A percentile compares a stretch with the other conserved stretches of the same genome.
These are phyloP conservation scores for Cordyceps pruinosa DNA, from an alignment of 2,329 filamentous ascomycete species.

Conservation along the genomic window DNA sequence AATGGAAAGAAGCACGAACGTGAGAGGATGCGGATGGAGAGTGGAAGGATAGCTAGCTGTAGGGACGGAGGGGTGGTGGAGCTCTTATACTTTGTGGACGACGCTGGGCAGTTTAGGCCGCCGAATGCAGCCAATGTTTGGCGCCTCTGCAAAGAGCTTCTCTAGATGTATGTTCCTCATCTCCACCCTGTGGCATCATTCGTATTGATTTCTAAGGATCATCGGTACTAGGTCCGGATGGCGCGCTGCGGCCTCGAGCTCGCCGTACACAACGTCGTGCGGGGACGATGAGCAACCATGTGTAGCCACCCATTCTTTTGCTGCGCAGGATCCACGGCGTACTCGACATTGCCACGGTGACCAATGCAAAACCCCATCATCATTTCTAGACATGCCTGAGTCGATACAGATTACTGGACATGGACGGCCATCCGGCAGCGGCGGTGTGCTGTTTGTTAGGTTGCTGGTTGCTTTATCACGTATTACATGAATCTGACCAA, in stretches of 20 bases:
- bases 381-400: background rate
- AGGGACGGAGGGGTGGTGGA: background rate
- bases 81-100: conserved; percentile 9
- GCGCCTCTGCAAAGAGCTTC: background rate
- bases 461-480: background rate
- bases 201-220: background rate
- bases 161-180: background rate
- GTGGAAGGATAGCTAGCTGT: background rate
- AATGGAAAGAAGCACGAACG: background rate
- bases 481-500: conserved; percentile 13
- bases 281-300: too few species aligned
- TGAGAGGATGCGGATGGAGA: background rate
- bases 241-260: background rate
- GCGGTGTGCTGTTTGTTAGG: background rate
- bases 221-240: background rate
- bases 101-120: background rate
- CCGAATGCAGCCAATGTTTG: background rate
- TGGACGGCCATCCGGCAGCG: too few species aligned
- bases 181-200: background rate
- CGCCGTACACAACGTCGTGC: background rate
- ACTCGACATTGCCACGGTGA: background rate
- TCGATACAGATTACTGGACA: background rate
- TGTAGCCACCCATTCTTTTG: too few species aligned
- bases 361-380: background rate
- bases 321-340: background rate